These are phyloP conservation scores for Stephania japonica DNA, from an alignment of 164 flowering plant species.

Conservation along the genomic window DNA sequence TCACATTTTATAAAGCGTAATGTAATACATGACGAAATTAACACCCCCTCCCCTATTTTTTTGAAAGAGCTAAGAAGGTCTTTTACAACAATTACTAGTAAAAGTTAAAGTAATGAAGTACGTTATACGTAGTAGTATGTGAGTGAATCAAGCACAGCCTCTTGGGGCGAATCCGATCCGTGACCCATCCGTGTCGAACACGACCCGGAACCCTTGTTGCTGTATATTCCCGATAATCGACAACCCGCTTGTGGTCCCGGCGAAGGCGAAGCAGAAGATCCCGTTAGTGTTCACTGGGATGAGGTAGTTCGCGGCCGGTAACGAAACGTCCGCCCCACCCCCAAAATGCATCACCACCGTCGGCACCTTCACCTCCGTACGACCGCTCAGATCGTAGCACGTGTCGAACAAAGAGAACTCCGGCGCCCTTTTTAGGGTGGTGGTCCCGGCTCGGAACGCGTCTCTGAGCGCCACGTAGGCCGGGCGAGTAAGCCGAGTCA, in stretches of 20 bases:
- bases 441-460: slow-evolving; percentile 64
- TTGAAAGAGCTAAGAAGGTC: no score
- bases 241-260: slow-evolving; percentile 67
- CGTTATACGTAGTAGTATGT: no score
- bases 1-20: background rate
- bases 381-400: slow-evolving; percentile 75
- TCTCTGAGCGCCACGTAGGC: slow-evolving; percentile 71
- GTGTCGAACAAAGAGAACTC: slow-evolving; percentile 84
- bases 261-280: slow-evolving; percentile 87
- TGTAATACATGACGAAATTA: background rate
- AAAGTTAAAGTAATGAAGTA: no score
- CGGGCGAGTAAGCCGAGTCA: slow-evolving; percentile 73
- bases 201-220: slow-evolving; percentile 90
- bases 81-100: background rate
- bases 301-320: slow-evolving; percentile 84
- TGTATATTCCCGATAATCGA: slow-evolving; percentile 95
- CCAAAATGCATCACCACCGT: slow-evolving; percentile 82
- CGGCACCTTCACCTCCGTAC: slow-evolving; percentile 80
- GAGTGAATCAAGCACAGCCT: slow-evolving; percentile 41
- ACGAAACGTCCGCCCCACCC: slow-evolving; percentile 59
- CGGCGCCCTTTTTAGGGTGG: slow-evolving; percentile 39
- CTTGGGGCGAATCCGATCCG: slow-evolving; percentile 77
- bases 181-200: slow-evolving; percentile 54
- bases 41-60: no score
- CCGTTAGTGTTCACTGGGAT: slow-evolving; percentile 75